Evolutionary conservation across 1,139 yeast species (phyloP), one percentile per base, ranked within the genome.

Genomic region (Protomyces inouyei): DNA sequence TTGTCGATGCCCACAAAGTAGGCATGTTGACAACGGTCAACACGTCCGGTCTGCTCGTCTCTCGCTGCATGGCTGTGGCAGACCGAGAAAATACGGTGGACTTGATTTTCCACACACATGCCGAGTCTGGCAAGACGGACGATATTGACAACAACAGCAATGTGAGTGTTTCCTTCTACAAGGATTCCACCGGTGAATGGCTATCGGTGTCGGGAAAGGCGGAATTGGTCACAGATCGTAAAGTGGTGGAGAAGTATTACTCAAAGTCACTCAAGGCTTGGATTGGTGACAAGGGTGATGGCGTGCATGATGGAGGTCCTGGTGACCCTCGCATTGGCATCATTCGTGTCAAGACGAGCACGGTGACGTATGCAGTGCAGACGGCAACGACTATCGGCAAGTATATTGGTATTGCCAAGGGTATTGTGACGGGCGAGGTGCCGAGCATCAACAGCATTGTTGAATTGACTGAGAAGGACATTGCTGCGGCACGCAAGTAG

Each of bases 171-270:
- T 86, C 95, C 46, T 68, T 68, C 57, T 68, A 68, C 84, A 97
- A 75, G 96, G 93, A 76, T 86, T 92, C 48, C 96, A 92, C 71
- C 86, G 92, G 65, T 97, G 98, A 69, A 89, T 90, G 74, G 97
- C 76, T 92, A 68, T 85, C 85, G 32, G 82, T 90, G 68, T 97
- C 97, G 70, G 98, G 98, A 73, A 89, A 52, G 1, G 70, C 70
- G 3, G 66, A 60, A 32, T 36, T 68, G 28, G 55, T 64, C 40
- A 61, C 63, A 3, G 69, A 66, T 40, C 63, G 65, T 0, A 66
- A 65, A 1, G 64, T 53, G 3, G 61, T 68, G n/a, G 59, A 60
- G 8, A 54, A 60, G 45, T 66, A 67, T 54, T 56, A 88, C 55
- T 81, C 82, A 64, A 88, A 89, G 46, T 84, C 86, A 14, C 79